Evolutionary conservation across 768 basidiomycete species (phyloP), one percentile per base, ranked within the genome.

Genomic region (Mycena rosella): DNA sequence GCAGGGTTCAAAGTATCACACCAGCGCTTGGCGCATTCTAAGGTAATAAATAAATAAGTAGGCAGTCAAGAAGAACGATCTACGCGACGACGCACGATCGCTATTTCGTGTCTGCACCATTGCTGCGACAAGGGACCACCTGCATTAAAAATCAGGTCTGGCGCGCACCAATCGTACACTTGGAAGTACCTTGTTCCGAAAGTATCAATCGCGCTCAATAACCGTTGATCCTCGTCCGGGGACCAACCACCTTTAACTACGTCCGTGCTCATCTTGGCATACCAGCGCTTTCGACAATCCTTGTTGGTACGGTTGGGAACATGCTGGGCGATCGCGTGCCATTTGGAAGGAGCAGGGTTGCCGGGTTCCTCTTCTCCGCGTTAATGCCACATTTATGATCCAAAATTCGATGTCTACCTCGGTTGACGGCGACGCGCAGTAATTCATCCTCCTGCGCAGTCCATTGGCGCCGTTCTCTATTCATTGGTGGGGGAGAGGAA

Each of bases 161-260:
- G 30, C 27, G 55, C 8, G 20, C 29, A 47, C 34, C 7, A 5
- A 52, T 29, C 15, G 27, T 30, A 15, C 22, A 24, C 15, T 22
- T 10, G 30, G 26, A 53, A 80, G 66, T 74, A 87, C 86, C 85
- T 83, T 63, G 87, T 87, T 7, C 88, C 88, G 72, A 86, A 87
- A 65, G 82, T 80, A 42, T 87, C 85, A 40, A 89, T 87, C 24
- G 86, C 88, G 69, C 84, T 83, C 53, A 88, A 82, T 13, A 89
- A 79, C 38, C 85, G 82, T 75, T 87, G 85, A 67, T 89, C 88
- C 73, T 89, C 88, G 59, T 89, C 87, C 7, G 86, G 84, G 3
- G 87, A 82, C 88, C 88, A 89, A 13, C 87, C 87, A 49, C 88
- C 88, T 73, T 88, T 88, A 30, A 87, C 85, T 27, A 88, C 87